A percentile compares a stretch with the other conserved stretches of the same genome.
These are phyloP conservation scores for Metroxylon sagu DNA, from an alignment of 176 grass and related monocot genomes.

Conservation along the genomic window DNA sequence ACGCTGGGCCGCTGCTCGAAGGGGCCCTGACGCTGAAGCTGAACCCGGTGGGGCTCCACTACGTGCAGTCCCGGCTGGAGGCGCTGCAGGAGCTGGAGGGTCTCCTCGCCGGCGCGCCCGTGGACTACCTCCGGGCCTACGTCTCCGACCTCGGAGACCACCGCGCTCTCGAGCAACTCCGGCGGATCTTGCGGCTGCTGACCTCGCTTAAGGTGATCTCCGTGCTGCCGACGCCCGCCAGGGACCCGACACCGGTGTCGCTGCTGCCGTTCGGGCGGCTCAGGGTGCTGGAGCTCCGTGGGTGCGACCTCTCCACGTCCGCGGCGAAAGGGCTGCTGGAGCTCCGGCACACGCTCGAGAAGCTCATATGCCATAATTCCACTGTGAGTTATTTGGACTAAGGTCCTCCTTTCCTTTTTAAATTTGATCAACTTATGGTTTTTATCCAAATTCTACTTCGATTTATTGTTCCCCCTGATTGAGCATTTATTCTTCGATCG, in stretches of 20 bases:
- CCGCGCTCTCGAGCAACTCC: constrained; percentile 86
- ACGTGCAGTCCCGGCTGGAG: constrained; percentile 85
- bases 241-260: constrained; percentile 70
- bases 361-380: constrained; percentile 68
- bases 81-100: constrained; percentile 82
- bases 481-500: too few species aligned
- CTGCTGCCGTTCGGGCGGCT: constrained; percentile 71
- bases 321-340: constrained; percentile 65
- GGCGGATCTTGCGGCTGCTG: constrained; percentile 70
- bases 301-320: constrained; percentile 73
- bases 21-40: constrained; percentile 72
- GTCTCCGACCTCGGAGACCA: constrained; percentile 90
- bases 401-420: too few species aligned
- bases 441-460: too few species aligned
- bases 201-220: constrained; percentile 74
- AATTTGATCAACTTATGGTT: too few species aligned
- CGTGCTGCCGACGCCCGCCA: constrained; percentile 16
- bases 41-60: constrained; percentile 88
- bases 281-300: constrained; percentile 57
- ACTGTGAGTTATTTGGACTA: constrained; percentile 34
- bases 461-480: too few species aligned
- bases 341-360: constrained; percentile 80
- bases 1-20: constrained; percentile 65
- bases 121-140: constrained; percentile 95
- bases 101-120: constrained; percentile 67